Evolutionary conservation across 352 stramenopile species (phyloP), one percentile per base, ranked within the genome.

Genomic region (Pythium insidiosum): DNA sequence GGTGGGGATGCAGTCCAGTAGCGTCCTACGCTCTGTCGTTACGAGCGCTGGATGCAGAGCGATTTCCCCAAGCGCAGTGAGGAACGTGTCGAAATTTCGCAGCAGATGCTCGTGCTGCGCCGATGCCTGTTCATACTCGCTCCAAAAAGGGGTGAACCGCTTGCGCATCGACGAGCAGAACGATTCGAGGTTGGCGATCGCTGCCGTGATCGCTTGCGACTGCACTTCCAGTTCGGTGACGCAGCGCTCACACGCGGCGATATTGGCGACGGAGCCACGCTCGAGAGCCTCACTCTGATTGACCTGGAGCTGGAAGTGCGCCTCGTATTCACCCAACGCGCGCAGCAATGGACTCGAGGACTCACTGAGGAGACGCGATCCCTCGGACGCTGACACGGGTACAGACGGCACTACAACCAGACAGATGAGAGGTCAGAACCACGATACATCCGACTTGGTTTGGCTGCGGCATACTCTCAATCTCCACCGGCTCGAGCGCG

Each of bases 121-220:
- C 3, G 56, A 78, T 6, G 76, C 63, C 0, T 51, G 37, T 40
- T 86, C 61, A 42, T 85, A 94, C 49, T 94, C 78, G 13, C 43
- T 50, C 76, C 78, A 94, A 48, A 94, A 94, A 20, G 78, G 78
- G 23, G 52, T 48, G 43, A 94, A 94, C 20, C 87, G 81, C 40
- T 86, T 83, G 40, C 64, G 77, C 78, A 94, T 90, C 7, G 78
- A 84, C 11, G 36, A 43, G 12, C 54, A 48, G 50, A 91, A 90
- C 35, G 80, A 58, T 29, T 94, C 78, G 47, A 94, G 41, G 50
- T 94, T 94, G 2, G 69, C 66, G 25, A 91, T 63, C 22, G 81
- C 81, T 15, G 81, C 81, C 22, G 60, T 43, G 21, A 94, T 91
- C 9, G 81, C 78, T 12, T 79, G 53, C 7, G 75, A 63, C 41